phyloP scores from a whole-genome alignment of 352 stramenopile genomes.

The Phytopythium sindhum region DNA sequence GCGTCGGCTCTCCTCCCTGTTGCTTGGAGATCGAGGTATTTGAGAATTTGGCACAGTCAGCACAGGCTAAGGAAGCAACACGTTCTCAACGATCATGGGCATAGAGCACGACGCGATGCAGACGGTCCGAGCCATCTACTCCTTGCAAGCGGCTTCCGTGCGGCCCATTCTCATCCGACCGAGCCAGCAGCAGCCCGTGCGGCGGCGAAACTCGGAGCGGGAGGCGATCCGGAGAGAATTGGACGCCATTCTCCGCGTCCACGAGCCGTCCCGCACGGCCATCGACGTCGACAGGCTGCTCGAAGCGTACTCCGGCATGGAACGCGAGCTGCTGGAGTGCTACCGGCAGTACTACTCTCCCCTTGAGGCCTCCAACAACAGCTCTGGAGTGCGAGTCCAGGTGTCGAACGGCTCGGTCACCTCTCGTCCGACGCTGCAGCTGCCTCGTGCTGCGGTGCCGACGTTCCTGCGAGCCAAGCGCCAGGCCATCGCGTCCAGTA shows the following conservation, averaged over 20 bases:
- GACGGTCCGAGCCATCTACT: neutral
- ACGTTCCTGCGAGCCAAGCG: slow-evolving; percentile 53
- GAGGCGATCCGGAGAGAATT: slow-evolving; percentile 25
- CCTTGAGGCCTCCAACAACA: slow-evolving; percentile 9
- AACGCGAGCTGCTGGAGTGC: slow-evolving; percentile 60
- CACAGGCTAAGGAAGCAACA: neutral
- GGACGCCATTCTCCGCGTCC: slow-evolving; percentile 32
- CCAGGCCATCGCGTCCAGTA: slow-evolving; percentile 25
- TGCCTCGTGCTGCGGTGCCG: slow-evolving; percentile 51
- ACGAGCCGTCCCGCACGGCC: slow-evolving; percentile 43
- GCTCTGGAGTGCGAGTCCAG: slow-evolving; percentile 4
- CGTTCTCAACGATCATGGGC: neutral
- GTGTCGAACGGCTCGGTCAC: neutral
- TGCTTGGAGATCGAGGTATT: neutral
- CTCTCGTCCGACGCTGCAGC: slow-evolving; percentile 17
- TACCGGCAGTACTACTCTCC: slow-evolving; percentile 65
- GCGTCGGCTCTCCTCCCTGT: neutral
- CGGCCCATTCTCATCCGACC: neutral
- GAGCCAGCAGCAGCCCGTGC: neutral
- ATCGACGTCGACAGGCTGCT: slow-evolving; percentile 33
- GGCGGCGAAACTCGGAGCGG: neutral
- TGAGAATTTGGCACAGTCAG: neutral
- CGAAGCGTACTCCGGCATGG: slow-evolving; percentile 47
- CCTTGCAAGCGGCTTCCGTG: neutral
- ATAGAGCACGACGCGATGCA: neutral